Conservation (phyloP, 75 land plant species). For the Cunninghamia lanceolata region DNA sequence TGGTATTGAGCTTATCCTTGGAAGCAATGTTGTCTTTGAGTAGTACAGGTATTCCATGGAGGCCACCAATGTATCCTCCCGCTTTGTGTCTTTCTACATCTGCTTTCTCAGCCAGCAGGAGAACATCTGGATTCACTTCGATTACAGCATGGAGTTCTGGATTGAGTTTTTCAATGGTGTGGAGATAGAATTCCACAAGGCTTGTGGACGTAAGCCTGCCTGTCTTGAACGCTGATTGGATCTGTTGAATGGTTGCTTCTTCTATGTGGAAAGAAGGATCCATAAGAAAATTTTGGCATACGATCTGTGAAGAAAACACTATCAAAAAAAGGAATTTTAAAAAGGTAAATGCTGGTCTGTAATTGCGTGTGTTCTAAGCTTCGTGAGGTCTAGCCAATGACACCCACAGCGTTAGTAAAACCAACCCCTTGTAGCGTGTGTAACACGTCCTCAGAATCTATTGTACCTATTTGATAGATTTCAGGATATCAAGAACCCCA, state of each 20-base stretch:
- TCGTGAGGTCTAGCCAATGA: not conserved
- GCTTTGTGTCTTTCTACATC: conserved; percentile 28
- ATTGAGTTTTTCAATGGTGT: conserved; percentile 36
- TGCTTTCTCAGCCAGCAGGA: conserved; percentile 41
- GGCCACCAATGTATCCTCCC: not conserved
- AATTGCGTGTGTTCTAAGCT: not conserved
- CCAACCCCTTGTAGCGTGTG: not conserved
- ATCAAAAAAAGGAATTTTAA: not conserved
- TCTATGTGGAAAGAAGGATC: not conserved
- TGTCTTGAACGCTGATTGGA: not conserved
- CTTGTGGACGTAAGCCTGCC: conserved; percentile 18
- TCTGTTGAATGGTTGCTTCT: conserved; percentile 6
- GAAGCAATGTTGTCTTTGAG: conserved; percentile 66
- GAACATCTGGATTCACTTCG: conserved; percentile 69
- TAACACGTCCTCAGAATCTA: no score
- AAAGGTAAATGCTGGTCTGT: not conserved
- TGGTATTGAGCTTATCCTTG: conserved; percentile 49
- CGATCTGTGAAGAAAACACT: not conserved
- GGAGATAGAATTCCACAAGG: conserved; percentile 44
- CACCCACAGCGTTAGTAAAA: not conserved
- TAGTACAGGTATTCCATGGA: conserved; percentile 60
- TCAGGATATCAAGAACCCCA: no score
- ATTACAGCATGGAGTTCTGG: conserved; percentile 43
- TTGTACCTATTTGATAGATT: no score
- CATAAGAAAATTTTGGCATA: not conserved